Evolutionary conservation across 2,329 filamentous ascomycete genomes (phyloP).

Genomic region (Xylaria sp.): DNA sequence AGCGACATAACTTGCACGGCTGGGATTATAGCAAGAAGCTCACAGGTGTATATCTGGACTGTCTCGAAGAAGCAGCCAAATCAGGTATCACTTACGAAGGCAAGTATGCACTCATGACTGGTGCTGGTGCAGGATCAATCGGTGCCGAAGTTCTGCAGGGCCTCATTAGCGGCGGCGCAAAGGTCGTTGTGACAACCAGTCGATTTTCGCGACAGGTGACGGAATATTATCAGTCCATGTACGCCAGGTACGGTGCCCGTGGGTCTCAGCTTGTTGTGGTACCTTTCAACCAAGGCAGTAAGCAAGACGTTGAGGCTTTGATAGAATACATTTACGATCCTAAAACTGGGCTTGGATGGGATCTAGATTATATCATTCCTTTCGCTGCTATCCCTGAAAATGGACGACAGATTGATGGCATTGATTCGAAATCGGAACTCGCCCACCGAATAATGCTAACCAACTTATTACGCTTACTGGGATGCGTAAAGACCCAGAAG

Average conservation of each 20-base stretch:
- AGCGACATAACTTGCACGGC: constrained; percentile 90
- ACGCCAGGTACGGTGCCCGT: constrained; percentile 89
- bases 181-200: constrained; percentile 95
- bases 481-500: constrained; percentile 91
- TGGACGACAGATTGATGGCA: constrained; percentile 93
- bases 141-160: constrained; percentile 97
- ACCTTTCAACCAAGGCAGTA: constrained; percentile 98
- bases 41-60: constrained; percentile 91
- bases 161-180: constrained; percentile 94
- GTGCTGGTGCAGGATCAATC: constrained; percentile 96
- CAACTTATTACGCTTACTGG: constrained; percentile 91
- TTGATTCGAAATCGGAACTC: constrained; percentile 97
- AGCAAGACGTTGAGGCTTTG: constrained; percentile 94
- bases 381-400: constrained; percentile 99
- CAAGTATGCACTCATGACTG: constrained; percentile 98
- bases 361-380: constrained; percentile 93
- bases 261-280: constrained; percentile 98
- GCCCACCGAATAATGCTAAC: constrained; percentile 99
- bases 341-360: constrained; percentile 97
- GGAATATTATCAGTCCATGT: constrained; percentile 99
- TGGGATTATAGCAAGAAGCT: constrained; percentile 99
- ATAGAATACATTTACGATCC: constrained; percentile 96
- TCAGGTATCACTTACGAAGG: constrained; percentile 90
- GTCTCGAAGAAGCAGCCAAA: constrained; percentile 87
- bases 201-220: constrained; percentile 97